phyloP scores from a whole-genome alignment of 768 basidiomycete genomes.

The Scleroderma bovista region DNA sequence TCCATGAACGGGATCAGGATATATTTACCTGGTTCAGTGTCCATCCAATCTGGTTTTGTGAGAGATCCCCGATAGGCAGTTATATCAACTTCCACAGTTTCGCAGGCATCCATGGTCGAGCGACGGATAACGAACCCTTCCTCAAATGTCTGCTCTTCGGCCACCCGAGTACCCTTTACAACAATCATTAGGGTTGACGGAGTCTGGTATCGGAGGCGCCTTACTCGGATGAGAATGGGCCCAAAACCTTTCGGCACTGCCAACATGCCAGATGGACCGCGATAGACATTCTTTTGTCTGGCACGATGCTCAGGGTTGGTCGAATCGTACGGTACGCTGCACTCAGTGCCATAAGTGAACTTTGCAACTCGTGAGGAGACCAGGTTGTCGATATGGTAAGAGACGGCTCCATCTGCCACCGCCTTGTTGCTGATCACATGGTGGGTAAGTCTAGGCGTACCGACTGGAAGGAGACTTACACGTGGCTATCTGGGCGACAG shows the following conservation, averaged over 20 bases:
- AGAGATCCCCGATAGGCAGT: conserved; percentile 28
- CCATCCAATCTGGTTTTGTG: conserved; percentile 28
- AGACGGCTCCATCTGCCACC: conserved; percentile 47
- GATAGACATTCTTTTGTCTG: conserved; percentile 28
- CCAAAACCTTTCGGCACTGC: conserved; percentile 38
- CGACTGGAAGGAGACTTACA: conserved; percentile 34
- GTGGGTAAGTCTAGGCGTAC: conserved; percentile 7
- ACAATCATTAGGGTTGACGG: neutral
- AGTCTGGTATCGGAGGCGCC: neutral
- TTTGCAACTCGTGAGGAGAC: conserved; percentile 45
- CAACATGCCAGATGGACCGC: conserved; percentile 33
- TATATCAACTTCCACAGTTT: conserved; percentile 18
- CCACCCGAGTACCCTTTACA: conserved; percentile 39
- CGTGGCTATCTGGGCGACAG: conserved; percentile 47
- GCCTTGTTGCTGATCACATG: conserved; percentile 37
- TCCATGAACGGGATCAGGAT: neutral
- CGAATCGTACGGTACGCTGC: conserved; percentile 31
- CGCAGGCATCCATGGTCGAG: conserved; percentile 16
- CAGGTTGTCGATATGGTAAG: conserved; percentile 40
- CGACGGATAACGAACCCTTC: conserved; percentile 30
- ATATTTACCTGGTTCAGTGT: conserved; percentile 26
- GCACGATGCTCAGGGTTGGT: conserved; percentile 36
- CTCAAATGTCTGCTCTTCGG: conserved; percentile 41
- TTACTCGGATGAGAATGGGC: conserved; percentile 39
- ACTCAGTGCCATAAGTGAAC: conserved; percentile 43